Conservation (phyloP, 1,284 basidiomycete species). For the Binderoboletus segoi region DNA sequence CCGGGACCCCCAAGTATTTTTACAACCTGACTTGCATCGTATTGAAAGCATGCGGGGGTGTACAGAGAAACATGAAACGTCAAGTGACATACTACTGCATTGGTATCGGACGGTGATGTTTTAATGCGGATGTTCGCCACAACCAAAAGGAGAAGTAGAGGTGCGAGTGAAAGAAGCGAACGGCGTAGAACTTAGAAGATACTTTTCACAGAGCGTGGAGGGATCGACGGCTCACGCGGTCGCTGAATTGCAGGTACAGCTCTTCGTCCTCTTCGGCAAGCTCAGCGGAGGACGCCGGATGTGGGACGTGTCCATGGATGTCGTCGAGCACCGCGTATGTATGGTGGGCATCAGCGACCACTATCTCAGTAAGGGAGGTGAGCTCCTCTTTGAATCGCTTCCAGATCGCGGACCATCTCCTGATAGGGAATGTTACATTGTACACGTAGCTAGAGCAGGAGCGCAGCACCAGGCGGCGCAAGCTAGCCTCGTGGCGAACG, state of each 20-base stretch:
- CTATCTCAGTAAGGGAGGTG: constrained; percentile 21
- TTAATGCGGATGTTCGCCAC: too few relatives aligned
- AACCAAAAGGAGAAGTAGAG: too few relatives aligned
- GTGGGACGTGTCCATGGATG: constrained; percentile 24
- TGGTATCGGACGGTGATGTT: too few relatives aligned
- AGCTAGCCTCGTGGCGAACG: constrained; percentile 30
- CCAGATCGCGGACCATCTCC: constrained; percentile 35
- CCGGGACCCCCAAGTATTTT: too few relatives aligned
- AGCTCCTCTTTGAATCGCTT: constrained; percentile 26
- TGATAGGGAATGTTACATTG: constrained; percentile 10
- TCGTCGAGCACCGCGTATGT: constrained; percentile 29
- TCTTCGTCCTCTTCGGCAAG: constrained; percentile 12
- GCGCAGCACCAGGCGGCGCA: constrained; percentile 26
- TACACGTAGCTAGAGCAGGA: constrained; percentile 31
- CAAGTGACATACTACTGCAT: too few relatives aligned
- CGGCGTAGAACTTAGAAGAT: too few relatives aligned
- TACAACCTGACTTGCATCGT: too few relatives aligned
- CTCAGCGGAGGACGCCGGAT: constrained; percentile 5
- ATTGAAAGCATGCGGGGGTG: too few relatives aligned
- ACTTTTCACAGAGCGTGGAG: constrained; percentile 1
- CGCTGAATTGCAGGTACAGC: constrained; percentile 6
- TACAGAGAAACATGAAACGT: too few relatives aligned
- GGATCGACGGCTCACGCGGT: constrained; percentile 16
- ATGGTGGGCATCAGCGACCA: constrained; percentile 12
- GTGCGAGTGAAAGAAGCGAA: too few relatives aligned